Evolutionary conservation across 352 stramenopile genomes (phyloP).

Genomic region (Phytophthora hybrid): DNA sequence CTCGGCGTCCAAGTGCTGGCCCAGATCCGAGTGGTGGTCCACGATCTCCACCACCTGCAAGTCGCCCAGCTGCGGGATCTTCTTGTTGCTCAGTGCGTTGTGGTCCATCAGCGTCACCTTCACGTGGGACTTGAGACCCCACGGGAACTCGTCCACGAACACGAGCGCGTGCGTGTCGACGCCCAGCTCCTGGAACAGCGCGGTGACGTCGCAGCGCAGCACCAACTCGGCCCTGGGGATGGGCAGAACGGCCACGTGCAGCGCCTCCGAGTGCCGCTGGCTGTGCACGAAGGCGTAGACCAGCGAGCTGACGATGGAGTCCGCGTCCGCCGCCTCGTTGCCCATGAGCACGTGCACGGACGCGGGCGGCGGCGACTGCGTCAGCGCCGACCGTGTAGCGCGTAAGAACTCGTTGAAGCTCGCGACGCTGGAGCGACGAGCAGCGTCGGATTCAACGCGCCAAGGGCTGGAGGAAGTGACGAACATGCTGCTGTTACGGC

Average conservation of each 20-base stretch:
- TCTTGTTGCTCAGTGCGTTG: conserved; percentile 76
- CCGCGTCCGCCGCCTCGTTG: conserved; percentile 84
- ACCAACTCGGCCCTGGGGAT: conserved; percentile 69
- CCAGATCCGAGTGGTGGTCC: conserved; percentile 81
- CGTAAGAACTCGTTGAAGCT: conserved; percentile 36
- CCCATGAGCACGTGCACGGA: conserved; percentile 72
- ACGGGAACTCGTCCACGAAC: conserved; percentile 86
- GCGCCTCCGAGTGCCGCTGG: conserved; percentile 12
- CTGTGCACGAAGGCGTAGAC: conserved; percentile 65
- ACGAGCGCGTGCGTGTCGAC: conserved; percentile 65
- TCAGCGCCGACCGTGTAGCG: conserved; percentile 16
- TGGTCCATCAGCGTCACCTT: conserved; percentile 76
- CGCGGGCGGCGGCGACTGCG: background rate
- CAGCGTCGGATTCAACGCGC: background rate
- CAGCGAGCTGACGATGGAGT: conserved; percentile 86
- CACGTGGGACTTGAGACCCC: conserved; percentile 42
- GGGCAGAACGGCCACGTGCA: conserved; percentile 68
- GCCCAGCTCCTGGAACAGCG: conserved; percentile 60
- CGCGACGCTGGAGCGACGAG: conserved; percentile 24
- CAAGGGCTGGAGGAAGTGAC: no score
- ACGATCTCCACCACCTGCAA: conserved; percentile 74
- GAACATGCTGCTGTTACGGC: no score
- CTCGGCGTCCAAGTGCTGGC: conserved; percentile 48
- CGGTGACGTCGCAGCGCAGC: conserved; percentile 75
- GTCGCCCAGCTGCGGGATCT: conserved; percentile 33